A percentile compares a stretch with the other conserved stretches of the same genome.
phyloP scores from a whole-genome alignment of 495 filamentous ascomycete genomes.

The Xylaria castorea region DNA sequence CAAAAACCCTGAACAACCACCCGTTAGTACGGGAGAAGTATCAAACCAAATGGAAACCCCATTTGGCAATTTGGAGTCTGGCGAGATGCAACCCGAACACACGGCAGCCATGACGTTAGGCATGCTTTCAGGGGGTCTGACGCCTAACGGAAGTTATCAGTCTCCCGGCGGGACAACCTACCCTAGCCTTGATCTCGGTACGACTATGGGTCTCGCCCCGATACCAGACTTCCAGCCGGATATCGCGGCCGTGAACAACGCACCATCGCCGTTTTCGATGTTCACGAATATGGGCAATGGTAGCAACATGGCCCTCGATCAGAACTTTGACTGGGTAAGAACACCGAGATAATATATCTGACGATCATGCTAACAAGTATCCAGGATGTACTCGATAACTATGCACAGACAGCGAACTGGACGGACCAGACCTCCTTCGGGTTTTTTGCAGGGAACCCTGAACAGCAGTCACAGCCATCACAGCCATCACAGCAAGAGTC shows the following conservation, averaged over 20 bases:
- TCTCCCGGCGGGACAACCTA: constrained; percentile 50
- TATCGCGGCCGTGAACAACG: constrained; percentile 55
- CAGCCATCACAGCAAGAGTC: constrained; percentile 45
- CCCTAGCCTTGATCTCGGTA: constrained; percentile 41
- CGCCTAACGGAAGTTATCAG: constrained; percentile 56
- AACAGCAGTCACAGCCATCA: constrained; percentile 44
- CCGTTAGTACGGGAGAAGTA: constrained; percentile 36
- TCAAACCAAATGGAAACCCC: constrained; percentile 28
- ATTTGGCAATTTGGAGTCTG: constrained; percentile 39
- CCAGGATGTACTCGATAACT: constrained; percentile 58
- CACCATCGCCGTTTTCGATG: constrained; percentile 63
- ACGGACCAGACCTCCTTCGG: constrained; percentile 52
- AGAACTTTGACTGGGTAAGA: constrained; percentile 81
- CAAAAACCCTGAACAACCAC: constrained; percentile 46
- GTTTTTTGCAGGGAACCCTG: constrained; percentile 52
- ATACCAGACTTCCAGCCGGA: constrained; percentile 58
- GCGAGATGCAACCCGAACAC: constrained; percentile 61
- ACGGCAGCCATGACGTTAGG: constrained; percentile 83
- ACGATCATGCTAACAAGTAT: constrained; percentile 7
- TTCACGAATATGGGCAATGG: constrained; percentile 54
- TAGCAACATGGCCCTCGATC: constrained; percentile 48
- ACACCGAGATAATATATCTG: not conserved
- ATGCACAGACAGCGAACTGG: constrained; percentile 55
- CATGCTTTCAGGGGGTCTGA: constrained; percentile 75
- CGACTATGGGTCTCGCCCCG: constrained; percentile 22